Evolutionary conservation across 2,329 filamentous ascomycete genomes (phyloP).

Genomic region (Fusarium annulatum): DNA sequence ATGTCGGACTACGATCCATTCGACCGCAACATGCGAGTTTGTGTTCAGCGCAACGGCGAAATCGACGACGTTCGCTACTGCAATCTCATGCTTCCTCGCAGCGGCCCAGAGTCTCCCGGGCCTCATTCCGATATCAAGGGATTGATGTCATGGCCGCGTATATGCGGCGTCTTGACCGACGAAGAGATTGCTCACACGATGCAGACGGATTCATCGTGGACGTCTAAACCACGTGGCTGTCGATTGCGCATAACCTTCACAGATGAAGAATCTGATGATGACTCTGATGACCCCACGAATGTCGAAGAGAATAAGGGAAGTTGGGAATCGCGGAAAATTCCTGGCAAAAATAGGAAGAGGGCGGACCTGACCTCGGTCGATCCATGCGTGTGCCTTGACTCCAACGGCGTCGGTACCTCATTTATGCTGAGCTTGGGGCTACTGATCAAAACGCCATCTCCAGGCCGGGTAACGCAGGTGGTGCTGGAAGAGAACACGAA

Average conservation of each 20-base stretch:
- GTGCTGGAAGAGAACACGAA: neutral
- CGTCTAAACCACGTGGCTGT: neutral
- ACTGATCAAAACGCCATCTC: neutral
- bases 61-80: neutral
- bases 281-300: neutral
- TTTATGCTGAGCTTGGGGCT: neutral
- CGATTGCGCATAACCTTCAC: neutral
- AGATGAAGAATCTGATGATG: neutral
- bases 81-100: neutral
- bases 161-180: neutral
- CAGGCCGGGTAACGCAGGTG: neutral
- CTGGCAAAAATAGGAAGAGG: neutral
- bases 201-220: neutral
- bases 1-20: neutral
- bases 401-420: neutral
- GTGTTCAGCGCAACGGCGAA: neutral
- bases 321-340: neutral
- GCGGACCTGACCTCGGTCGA: neutral
- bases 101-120: neutral
- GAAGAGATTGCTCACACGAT: neutral
- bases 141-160: neutral
- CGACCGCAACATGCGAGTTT: neutral
- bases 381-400: neutral
- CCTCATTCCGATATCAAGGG: neutral
- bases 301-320: rapidly evolving